Conservation (phyloP, 192 early-diverging fungal genomes). For the Coemansia sp. region DNA sequence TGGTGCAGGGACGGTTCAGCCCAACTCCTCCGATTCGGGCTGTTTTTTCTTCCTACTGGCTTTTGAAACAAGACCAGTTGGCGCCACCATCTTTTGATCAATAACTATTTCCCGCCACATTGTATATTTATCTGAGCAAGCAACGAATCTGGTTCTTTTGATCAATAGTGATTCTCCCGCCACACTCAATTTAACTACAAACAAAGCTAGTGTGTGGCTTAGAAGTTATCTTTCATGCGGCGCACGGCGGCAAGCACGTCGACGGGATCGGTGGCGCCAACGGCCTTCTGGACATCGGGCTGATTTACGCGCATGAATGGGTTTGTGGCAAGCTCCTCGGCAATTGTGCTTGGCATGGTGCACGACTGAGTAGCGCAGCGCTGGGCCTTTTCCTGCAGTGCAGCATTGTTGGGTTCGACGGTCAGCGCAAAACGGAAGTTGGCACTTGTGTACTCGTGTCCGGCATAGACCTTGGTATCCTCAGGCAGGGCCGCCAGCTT, state of each 20-base stretch:
- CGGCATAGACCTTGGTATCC: slow-evolving; percentile 86
- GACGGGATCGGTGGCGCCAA: slow-evolving; percentile 64
- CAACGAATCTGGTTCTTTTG: too few relatives aligned
- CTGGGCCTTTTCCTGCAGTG: slow-evolving; percentile 63
- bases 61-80: too few relatives aligned
- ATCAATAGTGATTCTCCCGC: too few relatives aligned
- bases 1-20: too few relatives aligned
- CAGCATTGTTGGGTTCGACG: slow-evolving; percentile 78
- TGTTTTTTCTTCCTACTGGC: too few relatives aligned
- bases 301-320: slow-evolving; percentile 86
- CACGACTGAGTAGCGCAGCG: slow-evolving; percentile 51
- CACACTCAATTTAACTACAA: too few relatives aligned
- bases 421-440: slow-evolving; percentile 74
- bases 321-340: slow-evolving; percentile 81
- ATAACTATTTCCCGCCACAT: too few relatives aligned
- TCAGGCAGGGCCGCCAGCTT: slow-evolving; percentile 68
- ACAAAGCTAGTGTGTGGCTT: neutral
- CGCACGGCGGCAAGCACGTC: slow-evolving; percentile 77
- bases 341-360: slow-evolving; percentile 89
- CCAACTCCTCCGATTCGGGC: too few relatives aligned
- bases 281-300: slow-evolving; percentile 58
- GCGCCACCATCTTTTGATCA: too few relatives aligned
- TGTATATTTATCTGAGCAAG: too few relatives aligned
- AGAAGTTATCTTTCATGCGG: slow-evolving; percentile 77
- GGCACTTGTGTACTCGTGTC: slow-evolving; percentile 87